Conservation (phyloP, 768 basidiomycete species). For the Hemileccinum impolitum region DNA sequence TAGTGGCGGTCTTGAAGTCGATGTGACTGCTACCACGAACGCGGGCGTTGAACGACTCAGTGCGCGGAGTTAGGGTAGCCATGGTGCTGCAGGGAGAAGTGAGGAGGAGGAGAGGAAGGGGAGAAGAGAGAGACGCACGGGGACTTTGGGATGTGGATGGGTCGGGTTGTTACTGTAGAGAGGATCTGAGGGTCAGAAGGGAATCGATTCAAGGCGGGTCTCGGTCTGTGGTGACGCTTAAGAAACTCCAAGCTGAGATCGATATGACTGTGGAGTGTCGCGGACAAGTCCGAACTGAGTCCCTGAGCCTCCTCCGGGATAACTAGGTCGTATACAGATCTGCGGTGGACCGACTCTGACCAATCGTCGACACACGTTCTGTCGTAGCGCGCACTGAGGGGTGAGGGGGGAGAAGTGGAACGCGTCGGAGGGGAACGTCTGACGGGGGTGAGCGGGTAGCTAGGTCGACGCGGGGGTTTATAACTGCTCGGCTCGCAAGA, state of each 20-base stretch:
- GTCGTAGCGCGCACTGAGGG: constrained; percentile 19
- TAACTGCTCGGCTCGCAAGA: constrained; percentile 22
- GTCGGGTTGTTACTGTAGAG: constrained; percentile 61
- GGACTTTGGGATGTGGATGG: constrained; percentile 52
- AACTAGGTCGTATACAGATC: constrained; percentile 28
- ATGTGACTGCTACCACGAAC: constrained; percentile 77
- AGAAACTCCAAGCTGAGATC: constrained; percentile 40
- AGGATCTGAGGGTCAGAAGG: constrained; percentile 51
- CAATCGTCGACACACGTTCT: constrained; percentile 1
- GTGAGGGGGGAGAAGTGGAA: constrained; percentile 17
- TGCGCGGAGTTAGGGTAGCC: constrained; percentile 53
- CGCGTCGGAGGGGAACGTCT: constrained; percentile 2
- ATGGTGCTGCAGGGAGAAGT: constrained; percentile 42
- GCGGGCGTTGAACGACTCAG: constrained; percentile 67
- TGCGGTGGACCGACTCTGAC: constrained; percentile 8
- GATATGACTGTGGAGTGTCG: constrained; percentile 29
- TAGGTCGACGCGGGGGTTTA: constrained; percentile 17
- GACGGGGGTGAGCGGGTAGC: constrained; percentile 12
- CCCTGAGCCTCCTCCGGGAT: constrained; percentile 29
- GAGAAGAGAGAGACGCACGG: constrained; percentile 29
- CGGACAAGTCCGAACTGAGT: constrained; percentile 33
- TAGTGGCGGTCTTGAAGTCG: constrained; percentile 98
- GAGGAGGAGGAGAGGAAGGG: constrained; percentile 9
- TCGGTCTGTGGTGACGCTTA: constrained; percentile 65
- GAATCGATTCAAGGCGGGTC: constrained; percentile 41